A percentile compares a stretch with the other conserved stretches of the same genome.
Conservation (phyloP, 179 eudicot species). For the Silene vulgaris region DNA sequence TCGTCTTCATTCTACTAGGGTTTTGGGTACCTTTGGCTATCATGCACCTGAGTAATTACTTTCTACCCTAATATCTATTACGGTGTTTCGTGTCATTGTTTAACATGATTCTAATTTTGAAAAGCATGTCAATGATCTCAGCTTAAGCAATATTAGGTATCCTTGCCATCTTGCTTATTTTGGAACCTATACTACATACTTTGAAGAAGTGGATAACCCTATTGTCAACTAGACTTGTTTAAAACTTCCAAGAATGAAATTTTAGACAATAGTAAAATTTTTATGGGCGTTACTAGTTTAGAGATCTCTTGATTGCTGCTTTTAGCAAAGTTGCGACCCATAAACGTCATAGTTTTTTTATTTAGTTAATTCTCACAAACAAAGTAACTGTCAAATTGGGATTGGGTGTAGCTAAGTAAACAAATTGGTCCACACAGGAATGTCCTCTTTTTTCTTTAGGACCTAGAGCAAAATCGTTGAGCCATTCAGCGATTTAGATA, state of each 20-base stretch:
- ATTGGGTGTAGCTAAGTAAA: too few species aligned
- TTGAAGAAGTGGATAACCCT: neutral
- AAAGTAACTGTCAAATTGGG: too few species aligned
- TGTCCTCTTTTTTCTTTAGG: too few species aligned
- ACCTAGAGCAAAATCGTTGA: too few species aligned
- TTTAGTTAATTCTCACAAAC: neutral
- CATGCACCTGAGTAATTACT: constrained; percentile 50
- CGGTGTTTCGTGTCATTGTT: neutral
- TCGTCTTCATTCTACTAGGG: constrained; percentile 50
- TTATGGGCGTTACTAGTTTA: neutral
- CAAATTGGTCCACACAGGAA: too few species aligned
- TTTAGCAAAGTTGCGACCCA: neutral
- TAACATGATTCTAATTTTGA: neutral
- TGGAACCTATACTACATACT: too few species aligned
- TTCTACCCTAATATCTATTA: neutral
- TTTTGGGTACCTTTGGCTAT: constrained; percentile 51
- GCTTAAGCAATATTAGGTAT: neutral
- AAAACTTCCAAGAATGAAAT: neutral
- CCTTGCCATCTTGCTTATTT: neutral
- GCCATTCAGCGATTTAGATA: too few species aligned
- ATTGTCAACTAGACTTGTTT: neutral
- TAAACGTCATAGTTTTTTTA: neutral
- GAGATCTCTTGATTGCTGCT: neutral
- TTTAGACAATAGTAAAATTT: neutral
- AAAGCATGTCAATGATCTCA: neutral